These are phyloP conservation scores for Globomyces sp. DNA, from an alignment of 371 early-diverging fungal genomes.

Conservation along the genomic window DNA sequence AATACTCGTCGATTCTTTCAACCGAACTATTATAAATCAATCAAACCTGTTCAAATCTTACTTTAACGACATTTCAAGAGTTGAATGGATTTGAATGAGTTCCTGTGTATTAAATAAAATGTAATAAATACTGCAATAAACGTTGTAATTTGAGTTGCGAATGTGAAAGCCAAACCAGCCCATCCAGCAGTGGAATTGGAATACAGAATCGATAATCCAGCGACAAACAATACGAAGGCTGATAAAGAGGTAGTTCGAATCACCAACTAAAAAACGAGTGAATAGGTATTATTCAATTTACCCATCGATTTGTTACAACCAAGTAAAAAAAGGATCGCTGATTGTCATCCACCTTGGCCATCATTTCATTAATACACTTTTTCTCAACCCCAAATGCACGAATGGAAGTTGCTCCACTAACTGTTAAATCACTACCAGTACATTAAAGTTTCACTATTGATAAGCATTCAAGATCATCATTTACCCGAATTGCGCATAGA, in stretches of 20 bases:
- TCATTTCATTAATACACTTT: conserved; percentile 14
- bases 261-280: conserved; percentile 22
- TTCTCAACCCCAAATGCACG: conserved; percentile 72
- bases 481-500: conserved; percentile 77
- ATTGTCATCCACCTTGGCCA: conserved; percentile 30
- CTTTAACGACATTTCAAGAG: conserved; percentile 59
- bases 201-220: conserved; percentile 56
- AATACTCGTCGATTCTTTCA: conserved; percentile 69
- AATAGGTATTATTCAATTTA: conserved; percentile 58
- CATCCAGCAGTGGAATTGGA: conserved; percentile 61
- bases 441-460: too few species aligned
- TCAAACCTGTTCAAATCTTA: conserved; percentile 72
- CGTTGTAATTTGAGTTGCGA: conserved; percentile 7
- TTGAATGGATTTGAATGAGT: conserved; percentile 24
- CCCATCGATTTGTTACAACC: conserved; percentile 39
- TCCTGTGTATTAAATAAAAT: too few species aligned
- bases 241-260: conserved; percentile 28
- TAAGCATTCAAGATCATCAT: conserved; percentile 12
- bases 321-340: conserved; percentile 32
- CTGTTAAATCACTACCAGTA: conserved; percentile 28
- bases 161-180: conserved; percentile 66
- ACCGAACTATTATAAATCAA: conserved; percentile 83
- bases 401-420: conserved; percentile 74
- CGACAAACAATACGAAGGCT: conserved; percentile 54
- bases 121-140: not conserved